These are phyloP conservation scores for Hyaloscypha bicolor DNA, from an alignment of 495 filamentous ascomycete species.

Conservation along the genomic window DNA sequence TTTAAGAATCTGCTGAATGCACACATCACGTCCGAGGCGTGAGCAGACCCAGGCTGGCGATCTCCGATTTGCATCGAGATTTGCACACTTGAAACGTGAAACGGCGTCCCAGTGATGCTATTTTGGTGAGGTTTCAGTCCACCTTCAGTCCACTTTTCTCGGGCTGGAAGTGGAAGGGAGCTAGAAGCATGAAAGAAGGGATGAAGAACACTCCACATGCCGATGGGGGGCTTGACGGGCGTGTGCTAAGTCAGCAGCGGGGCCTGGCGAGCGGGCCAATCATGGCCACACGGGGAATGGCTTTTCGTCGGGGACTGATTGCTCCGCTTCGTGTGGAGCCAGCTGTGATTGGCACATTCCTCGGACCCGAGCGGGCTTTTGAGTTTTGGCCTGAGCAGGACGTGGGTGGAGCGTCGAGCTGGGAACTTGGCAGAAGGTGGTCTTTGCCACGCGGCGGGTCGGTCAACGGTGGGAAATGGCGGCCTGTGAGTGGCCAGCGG, in stretches of 20 bases:
- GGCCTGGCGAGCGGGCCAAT: background rate
- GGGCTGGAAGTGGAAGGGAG: slow-evolving; percentile 7
- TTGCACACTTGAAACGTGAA: slow-evolving; percentile 9
- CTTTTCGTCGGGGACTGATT: background rate
- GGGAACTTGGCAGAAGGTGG: slow-evolving; percentile 5
- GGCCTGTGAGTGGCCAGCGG: background rate
- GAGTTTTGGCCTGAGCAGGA: slow-evolving; percentile 10
- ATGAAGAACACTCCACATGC: slow-evolving; percentile 6
- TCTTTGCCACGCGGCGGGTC: slow-evolving; percentile 14
- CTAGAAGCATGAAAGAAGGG: slow-evolving; percentile 17
- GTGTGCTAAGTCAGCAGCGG: background rate
- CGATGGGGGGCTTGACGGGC: background rate
- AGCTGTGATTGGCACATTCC: background rate
- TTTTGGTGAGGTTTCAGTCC: slow-evolving; percentile 12
- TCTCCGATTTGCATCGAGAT: background rate
- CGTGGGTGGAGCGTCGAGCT: background rate
- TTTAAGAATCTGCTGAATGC: background rate
- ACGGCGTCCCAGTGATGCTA: background rate
- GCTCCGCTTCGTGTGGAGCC: background rate
- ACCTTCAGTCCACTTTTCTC: background rate
- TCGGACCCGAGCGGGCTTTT: slow-evolving; percentile 1
- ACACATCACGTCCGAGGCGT: background rate
- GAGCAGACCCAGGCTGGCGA: background rate
- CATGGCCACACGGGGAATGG: background rate
- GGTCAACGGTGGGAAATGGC: background rate